phyloP scores from a whole-genome alignment of 176 grass and related monocot genomes.

The Hordeum marinum region DNA sequence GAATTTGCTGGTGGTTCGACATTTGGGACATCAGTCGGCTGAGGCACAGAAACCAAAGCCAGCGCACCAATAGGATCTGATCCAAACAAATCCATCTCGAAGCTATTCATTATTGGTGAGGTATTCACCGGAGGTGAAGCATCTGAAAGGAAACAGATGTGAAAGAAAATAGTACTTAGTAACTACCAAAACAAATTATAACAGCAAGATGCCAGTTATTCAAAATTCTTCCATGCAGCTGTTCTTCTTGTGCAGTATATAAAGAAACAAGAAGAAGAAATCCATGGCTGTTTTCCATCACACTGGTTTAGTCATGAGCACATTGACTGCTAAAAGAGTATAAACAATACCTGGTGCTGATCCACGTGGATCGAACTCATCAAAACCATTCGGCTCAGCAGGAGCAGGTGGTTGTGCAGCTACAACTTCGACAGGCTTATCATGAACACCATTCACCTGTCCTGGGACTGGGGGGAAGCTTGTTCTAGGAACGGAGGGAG shows the following conservation, averaged over 20 bases:
- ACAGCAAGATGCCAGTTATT: not conserved
- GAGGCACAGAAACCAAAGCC: constrained; percentile 77
- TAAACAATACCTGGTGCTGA: constrained; percentile 61
- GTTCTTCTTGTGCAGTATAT: not conserved
- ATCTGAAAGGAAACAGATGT: constrained; percentile 16
- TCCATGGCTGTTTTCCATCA: not conserved
- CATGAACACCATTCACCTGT: constrained; percentile 32
- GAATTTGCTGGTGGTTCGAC: constrained; percentile 53
- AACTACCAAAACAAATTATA: constrained; percentile 16
- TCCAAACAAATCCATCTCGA: constrained; percentile 94
- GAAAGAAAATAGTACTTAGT: constrained; percentile 11
- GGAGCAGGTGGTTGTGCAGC: constrained; percentile 33
- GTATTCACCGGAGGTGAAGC: constrained; percentile 33
- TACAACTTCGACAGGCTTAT: constrained; percentile 31
- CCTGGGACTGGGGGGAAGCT: not conserved
- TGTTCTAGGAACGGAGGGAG: constrained; percentile 32
- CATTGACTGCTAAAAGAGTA: not conserved
- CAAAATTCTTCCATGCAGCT: not conserved
- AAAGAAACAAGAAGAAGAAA: constrained; percentile 3
- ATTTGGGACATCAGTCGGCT: constrained; percentile 38
- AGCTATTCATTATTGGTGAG: constrained; percentile 44
- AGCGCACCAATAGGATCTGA: constrained; percentile 66
- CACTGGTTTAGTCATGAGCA: constrained; percentile 10
- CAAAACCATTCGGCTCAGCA: constrained; percentile 60
- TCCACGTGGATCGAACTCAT: constrained; percentile 95